Percentiles rank a stretch among this genome's conserved stretches.
These are phyloP conservation scores for Aciculoconidium aculeatum DNA, from an alignment of 805 yeast species.

Conservation along the genomic window DNA sequence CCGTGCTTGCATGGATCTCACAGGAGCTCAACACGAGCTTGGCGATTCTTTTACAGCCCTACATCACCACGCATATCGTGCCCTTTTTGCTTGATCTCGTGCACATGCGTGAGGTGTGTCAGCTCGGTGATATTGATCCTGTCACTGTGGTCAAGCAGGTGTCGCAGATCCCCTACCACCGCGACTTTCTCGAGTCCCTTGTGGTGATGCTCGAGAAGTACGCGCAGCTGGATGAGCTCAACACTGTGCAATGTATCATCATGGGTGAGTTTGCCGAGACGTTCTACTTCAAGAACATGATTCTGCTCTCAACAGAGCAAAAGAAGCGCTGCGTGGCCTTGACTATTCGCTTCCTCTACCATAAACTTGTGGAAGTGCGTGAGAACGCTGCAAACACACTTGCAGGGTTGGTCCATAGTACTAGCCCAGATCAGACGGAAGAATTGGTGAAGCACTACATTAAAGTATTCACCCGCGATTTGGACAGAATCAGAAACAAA, in stretches of 20 bases:
- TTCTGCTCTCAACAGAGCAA: conserved; percentile 45
- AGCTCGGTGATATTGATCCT: conserved; percentile 57
- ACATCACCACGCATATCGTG: conserved; percentile 44
- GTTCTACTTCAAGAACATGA: conserved; percentile 62
- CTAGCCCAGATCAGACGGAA: conserved; percentile 43
- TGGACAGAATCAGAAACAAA: conserved; percentile 37
- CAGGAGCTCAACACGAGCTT: conserved; percentile 50
- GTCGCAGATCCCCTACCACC: conserved; percentile 35
- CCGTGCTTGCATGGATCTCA: conserved; percentile 55
- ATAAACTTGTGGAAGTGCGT: conserved; percentile 67
- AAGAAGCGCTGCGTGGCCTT: conserved; percentile 45
- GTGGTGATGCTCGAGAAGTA: conserved; percentile 38
- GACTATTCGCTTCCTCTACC: conserved; percentile 50
- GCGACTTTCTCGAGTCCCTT: conserved; percentile 16
- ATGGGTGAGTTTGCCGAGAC: conserved; percentile 67
- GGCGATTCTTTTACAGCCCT: conserved; percentile 48
- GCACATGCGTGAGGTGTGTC: conserved; percentile 74
- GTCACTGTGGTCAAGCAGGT: conserved; percentile 37
- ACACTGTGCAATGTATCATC: conserved; percentile 49
- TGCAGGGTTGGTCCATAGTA: conserved; percentile 73
- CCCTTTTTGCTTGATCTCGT: conserved; percentile 66
- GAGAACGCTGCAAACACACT: conserved; percentile 66
- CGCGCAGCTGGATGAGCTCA: conserved; percentile 22
- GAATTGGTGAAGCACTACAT: conserved; percentile 37
- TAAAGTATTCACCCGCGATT: conserved; percentile 18